phyloP scores from a whole-genome alignment of 176 grass and related monocot genomes.

The Luzula sylvatica region DNA sequence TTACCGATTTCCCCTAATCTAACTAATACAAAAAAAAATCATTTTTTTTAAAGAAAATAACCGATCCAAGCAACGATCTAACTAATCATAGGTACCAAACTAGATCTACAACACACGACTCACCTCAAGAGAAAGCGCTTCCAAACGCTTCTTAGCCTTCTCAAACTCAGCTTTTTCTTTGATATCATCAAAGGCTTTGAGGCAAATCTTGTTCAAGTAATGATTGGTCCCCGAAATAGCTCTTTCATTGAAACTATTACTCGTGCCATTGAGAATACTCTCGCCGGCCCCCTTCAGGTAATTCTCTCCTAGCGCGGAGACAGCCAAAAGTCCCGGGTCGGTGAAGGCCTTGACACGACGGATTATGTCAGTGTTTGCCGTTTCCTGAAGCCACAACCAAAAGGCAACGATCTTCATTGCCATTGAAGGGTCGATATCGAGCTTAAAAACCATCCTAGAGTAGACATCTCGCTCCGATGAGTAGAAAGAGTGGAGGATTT shows the following conservation, averaged over 20 bases:
- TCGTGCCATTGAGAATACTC: background rate
- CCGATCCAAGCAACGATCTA: background rate
- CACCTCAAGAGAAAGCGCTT: constrained; percentile 13
- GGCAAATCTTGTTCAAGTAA: constrained; percentile 7
- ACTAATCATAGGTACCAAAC: background rate
- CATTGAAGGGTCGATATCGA: constrained; percentile 27
- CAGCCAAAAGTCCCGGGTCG: background rate
- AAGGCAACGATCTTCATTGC: constrained; percentile 49
- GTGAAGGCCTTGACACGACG: background rate
- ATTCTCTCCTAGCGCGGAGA: constrained; percentile 12
- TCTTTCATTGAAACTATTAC: background rate
- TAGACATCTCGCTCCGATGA: constrained; percentile 28
- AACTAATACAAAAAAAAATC: background rate
- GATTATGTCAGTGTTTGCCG: constrained; percentile 11
- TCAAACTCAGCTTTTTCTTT: constrained; percentile 12
- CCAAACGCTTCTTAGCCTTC: constrained; percentile 18
- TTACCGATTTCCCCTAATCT: too few species aligned
- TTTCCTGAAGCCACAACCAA: constrained; percentile 49
- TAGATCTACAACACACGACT: constrained; percentile 6
- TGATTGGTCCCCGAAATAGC: constrained; percentile 10
- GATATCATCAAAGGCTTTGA: constrained; percentile 16
- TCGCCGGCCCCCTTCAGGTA: constrained; percentile 5
- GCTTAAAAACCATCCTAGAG: constrained; percentile 27
- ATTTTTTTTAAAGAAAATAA: background rate
- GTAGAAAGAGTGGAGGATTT: constrained; percentile 19